Conservation (phyloP, 208 protist genomes). For the Trypanosoma caninum region DNA sequence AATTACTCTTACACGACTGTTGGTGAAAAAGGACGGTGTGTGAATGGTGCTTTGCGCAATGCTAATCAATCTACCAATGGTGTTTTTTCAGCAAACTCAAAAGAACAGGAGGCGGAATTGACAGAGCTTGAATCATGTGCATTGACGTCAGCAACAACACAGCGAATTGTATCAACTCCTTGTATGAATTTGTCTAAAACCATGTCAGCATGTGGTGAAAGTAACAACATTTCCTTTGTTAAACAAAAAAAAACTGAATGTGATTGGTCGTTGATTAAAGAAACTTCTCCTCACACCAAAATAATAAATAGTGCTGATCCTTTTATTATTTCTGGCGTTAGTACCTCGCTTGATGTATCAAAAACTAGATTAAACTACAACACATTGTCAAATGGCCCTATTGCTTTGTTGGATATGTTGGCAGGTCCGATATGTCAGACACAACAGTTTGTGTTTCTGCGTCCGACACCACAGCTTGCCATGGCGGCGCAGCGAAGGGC, state of each 20-base stretch:
- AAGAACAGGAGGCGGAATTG: neutral
- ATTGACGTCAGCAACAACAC: too few species aligned
- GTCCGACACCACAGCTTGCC: constrained; percentile 33
- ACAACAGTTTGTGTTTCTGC: constrained; percentile 46
- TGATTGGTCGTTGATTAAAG: too few species aligned
- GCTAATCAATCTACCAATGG: too few species aligned
- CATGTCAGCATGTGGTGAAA: neutral
- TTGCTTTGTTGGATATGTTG: constrained; percentile 35
- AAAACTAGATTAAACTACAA: constrained; percentile 26
- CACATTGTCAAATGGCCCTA: constrained; percentile 44
- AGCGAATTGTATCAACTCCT: too few species aligned
- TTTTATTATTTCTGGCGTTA: neutral
- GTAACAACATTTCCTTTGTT: neutral
- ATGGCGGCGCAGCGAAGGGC: constrained; percentile 32
- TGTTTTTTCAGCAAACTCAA: neutral
- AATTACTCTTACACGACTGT: constrained; percentile 45
- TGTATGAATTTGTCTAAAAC: neutral
- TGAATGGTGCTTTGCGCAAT: neutral
- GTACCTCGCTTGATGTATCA: neutral
- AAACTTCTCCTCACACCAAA: too few species aligned
- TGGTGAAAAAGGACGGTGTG: neutral
- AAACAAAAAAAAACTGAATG: too few species aligned
- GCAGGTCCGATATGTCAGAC: constrained; percentile 51
- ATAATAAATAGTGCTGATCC: neutral
- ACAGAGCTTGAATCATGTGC: too few species aligned